Conservation (phyloP, 139 green algal genomes). For the Haematococcus sp. region DNA sequence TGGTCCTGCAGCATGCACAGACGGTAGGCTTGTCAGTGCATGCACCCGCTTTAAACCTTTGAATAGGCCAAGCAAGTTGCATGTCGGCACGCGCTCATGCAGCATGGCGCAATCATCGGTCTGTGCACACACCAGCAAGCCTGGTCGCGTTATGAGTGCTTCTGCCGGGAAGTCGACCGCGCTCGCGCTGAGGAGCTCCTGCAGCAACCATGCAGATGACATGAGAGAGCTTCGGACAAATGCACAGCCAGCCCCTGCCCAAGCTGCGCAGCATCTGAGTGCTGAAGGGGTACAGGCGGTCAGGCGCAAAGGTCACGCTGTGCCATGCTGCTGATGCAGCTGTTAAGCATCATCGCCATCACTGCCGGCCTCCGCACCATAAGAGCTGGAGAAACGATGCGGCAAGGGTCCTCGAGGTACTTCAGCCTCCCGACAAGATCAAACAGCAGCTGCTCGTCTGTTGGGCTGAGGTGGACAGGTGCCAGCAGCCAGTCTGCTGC, state of each 20-base stretch:
- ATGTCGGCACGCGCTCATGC: too few relatives aligned
- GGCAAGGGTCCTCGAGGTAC: neutral
- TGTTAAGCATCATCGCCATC: neutral
- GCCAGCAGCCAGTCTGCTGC: constrained; percentile 4
- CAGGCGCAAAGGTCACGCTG: too few relatives aligned
- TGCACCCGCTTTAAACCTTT: too few relatives aligned
- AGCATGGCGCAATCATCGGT: too few relatives aligned
- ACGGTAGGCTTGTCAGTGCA: neutral
- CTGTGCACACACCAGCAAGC: constrained; percentile 35
- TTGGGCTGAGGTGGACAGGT: neutral
- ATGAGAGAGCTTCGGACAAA: too few relatives aligned
- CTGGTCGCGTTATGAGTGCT: constrained; percentile 32
- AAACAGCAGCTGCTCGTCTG: constrained; percentile 7
- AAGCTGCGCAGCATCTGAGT: too few relatives aligned
- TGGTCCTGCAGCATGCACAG: constrained; percentile 23
- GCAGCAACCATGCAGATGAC: neutral
- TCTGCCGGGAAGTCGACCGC: constrained; percentile 41
- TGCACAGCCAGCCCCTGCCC: too few relatives aligned
- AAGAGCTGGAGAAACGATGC: constrained; percentile 4
- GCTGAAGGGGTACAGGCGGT: too few relatives aligned
- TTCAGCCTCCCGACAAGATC: constrained; percentile 1
- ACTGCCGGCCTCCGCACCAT: neutral
- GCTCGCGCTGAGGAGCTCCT: constrained; percentile 26
- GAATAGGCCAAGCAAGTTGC: too few relatives aligned
- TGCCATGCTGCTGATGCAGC: neutral